These are phyloP conservation scores for Arthrobotrys megalospora DNA, from an alignment of 2,329 filamentous ascomycete species.

Conservation along the genomic window DNA sequence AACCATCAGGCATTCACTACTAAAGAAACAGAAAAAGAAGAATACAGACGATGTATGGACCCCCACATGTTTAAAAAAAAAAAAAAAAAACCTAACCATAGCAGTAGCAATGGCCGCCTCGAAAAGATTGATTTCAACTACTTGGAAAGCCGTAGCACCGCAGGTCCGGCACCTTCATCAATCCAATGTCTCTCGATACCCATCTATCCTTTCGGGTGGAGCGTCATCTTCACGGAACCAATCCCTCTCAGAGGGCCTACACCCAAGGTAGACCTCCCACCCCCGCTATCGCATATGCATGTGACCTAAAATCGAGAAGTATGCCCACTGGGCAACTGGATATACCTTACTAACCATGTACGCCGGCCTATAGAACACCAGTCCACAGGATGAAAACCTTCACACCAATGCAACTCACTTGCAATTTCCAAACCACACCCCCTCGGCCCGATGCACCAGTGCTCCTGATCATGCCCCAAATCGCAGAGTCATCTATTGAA, in stretches of 20 bases:
- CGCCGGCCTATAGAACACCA: constrained; percentile 21
- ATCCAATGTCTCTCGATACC: constrained; percentile 23
- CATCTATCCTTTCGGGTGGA: constrained; percentile 45
- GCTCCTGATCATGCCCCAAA: constrained; percentile 50
- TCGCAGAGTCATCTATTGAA: constrained; percentile 21
- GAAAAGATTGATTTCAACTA: constrained; percentile 13
- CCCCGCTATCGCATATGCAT: not conserved
- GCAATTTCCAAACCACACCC: constrained; percentile 59
- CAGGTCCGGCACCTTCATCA: constrained; percentile 39
- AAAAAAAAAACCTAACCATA: not conserved
- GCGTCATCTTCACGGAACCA: constrained; percentile 35
- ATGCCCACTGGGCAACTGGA: not conserved
- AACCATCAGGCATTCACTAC: no score
- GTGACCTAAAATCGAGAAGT: not conserved
- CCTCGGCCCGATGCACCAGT: constrained; percentile 42
- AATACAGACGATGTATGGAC: not conserved
- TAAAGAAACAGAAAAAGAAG: no score
- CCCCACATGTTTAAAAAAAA: not conserved
- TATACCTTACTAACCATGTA: not conserved
- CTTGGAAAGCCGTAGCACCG: constrained; percentile 1
- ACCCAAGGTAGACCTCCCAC: constrained; percentile 32
- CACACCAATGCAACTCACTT: constrained; percentile 58
- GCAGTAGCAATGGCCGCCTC: not conserved
- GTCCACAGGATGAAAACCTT: constrained; percentile 57
- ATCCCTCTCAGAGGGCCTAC: constrained; percentile 25